Conservation (phyloP, 2,329 filamentous ascomycete genomes). For the Neurospora sp. region DNA sequence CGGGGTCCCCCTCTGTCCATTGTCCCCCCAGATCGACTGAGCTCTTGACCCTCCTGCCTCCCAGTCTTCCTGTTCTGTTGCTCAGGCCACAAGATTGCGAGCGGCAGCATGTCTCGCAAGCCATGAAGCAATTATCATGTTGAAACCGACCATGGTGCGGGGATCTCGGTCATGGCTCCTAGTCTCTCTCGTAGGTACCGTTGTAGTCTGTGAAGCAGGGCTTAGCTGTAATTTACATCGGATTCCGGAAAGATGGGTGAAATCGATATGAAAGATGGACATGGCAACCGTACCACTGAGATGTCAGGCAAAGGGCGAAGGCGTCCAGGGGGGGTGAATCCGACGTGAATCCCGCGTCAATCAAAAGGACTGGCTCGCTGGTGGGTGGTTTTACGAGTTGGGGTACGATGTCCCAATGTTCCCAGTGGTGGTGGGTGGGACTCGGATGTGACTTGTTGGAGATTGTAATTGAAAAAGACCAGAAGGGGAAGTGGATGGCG, state of each 20-base stretch:
- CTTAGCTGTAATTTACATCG: neutral
- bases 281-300: neutral
- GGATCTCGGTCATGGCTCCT: neutral
- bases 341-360: neutral
- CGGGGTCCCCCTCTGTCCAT: neutral
- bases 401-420: neutral
- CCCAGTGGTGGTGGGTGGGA: neutral
- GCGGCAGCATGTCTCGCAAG: neutral
- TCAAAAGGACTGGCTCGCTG: neutral
- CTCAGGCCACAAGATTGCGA: neutral
- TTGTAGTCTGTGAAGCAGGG: neutral
- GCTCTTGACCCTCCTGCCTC: neutral
- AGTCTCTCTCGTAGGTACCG: neutral
- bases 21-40: neutral
- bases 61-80: neutral
- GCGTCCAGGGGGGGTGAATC: neutral
- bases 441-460: neutral
- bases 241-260: neutral
- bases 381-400: neutral
- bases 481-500: neutral
- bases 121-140: neutral
- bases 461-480: neutral
- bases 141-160: neutral
- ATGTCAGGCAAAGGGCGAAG: neutral
- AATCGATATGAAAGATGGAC: neutral